Base-by-base conservation (phyloP, 495 filamentous ascomycete genomes). In the Lindgomyces ingoldianus region DNA sequence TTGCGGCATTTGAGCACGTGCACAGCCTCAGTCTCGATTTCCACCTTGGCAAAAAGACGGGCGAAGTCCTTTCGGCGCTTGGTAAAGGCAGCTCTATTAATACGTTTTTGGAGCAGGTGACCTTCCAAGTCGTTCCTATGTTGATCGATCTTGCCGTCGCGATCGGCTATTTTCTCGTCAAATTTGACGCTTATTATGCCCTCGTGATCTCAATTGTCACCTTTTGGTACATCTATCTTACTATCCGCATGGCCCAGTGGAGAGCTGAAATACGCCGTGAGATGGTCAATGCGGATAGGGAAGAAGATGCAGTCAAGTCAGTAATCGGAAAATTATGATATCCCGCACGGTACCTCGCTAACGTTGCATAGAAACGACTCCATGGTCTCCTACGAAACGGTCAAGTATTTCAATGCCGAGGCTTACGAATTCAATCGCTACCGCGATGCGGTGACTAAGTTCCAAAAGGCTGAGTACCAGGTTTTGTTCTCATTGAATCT, bases 341-440 rank as follows among this genome's bases (percentile, higher is more conserved):
- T 36, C 16, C 19, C 12, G 11, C 0, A 12, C 30, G 41, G 19
- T 25, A 12, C 11, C 19, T 21, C 21, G 27, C 10, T 57, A 70
- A 64, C 69, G 45, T 29, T 49, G 4, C 49, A 1, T 55, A 87
- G 84, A 78, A 97, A 97, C 68, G 95, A 98, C 72, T 97, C 94
- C 0, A 95, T 98, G 83, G 87, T 92, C 36, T 94, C 92, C 11
- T 98, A 98, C 73, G 94, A 98, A 75, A 98, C 94, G 24, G 94
- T 98, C 70, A 98, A 98, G 74, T 98, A 98, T 72, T 98, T 98
- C 82, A 97, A 97, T 71, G 93, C 94, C 1, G 94, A 98, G 73
- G 81, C 85, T 6, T 96, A 93, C 74, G 94, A 98, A 70, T 97
- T 96, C 74, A 83, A 86, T 39, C 87, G 95, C 9, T 96, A 93